Conservation (phyloP, 2,329 filamentous ascomycete genomes). For the Clarireedia paspali region DNA sequence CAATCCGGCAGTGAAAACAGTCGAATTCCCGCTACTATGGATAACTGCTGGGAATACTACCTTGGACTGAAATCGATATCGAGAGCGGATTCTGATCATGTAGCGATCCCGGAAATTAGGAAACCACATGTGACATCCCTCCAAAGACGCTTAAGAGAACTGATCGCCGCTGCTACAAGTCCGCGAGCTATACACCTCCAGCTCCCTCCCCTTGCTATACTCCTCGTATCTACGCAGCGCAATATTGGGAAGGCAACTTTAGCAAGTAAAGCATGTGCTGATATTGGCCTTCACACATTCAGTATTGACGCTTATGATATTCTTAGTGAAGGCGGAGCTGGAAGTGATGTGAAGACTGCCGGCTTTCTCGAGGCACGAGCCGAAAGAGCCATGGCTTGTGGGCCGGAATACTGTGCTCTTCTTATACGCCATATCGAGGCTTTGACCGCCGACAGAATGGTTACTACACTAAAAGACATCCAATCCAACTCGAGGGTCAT, state of each 20-base stretch:
- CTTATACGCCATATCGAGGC: conserved; percentile 89
- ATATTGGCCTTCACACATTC: conserved; percentile 87
- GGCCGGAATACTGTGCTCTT: conserved; percentile 72
- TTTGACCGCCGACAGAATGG: conserved; percentile 83
- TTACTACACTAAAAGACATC: conserved; percentile 75
- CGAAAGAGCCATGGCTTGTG: conserved; percentile 83
- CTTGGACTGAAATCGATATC: conserved; percentile 66
- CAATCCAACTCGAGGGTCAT: conserved; percentile 72
- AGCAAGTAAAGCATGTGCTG: conserved; percentile 69
- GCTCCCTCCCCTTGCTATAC: conserved; percentile 79
- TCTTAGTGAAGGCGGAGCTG: conserved; percentile 79
- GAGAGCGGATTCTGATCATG: conserved; percentile 35
- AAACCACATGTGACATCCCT: conserved; percentile 49
- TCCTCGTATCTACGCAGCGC: conserved; percentile 85
- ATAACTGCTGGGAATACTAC: conserved; percentile 85
- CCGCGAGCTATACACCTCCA: conserved; percentile 77
- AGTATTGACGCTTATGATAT: conserved; percentile 89
- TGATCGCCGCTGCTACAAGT: conserved; percentile 84
- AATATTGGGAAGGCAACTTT: conserved; percentile 87
- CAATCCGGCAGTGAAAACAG: conserved; percentile 84
- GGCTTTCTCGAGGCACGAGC: conserved; percentile 81
- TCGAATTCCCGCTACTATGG: conserved; percentile 66
- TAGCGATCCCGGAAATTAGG: conserved; percentile 37
- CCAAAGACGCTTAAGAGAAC: conserved; percentile 67
- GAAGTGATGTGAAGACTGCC: conserved; percentile 90